phyloP scores from a whole-genome alignment of 345 rosid genomes.

The Geranium brycei region DNA sequence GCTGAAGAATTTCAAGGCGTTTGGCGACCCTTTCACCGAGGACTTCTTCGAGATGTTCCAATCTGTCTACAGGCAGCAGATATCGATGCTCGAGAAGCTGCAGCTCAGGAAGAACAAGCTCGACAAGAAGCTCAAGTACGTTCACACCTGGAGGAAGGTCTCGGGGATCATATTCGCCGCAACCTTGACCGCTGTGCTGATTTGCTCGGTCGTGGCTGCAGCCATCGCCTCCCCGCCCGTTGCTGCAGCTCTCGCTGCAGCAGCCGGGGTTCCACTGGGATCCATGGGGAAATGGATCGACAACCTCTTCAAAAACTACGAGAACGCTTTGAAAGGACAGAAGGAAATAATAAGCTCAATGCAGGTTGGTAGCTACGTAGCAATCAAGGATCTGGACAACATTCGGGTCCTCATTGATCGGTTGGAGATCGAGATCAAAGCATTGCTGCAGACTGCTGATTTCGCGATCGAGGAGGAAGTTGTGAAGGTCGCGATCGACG shows the following conservation, averaged over 20 bases:
- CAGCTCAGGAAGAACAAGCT: constrained; percentile 60
- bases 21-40: constrained; percentile 68
- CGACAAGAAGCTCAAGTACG: constrained; percentile 63
- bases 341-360: constrained; percentile 55
- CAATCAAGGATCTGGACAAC: constrained; percentile 67
- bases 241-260: constrained; percentile 82
- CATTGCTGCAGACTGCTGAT: constrained; percentile 40
- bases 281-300: constrained; percentile 93
- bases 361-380: constrained; percentile 65
- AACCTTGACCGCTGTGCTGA: constrained; percentile 60
- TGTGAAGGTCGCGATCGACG: constrained; percentile 43
- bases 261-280: constrained; percentile 52
- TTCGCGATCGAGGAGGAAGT: constrained; percentile 48
- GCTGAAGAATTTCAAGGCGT: constrained; percentile 63
- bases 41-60: constrained; percentile 71
- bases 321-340: constrained; percentile 57
- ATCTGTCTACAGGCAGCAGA: constrained; percentile 64
- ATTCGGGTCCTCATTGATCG: constrained; percentile 51
- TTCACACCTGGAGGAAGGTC: constrained; percentile 75
- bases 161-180: constrained; percentile 69
- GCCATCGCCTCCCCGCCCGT: constrained; percentile 84
- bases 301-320: constrained; percentile 69
- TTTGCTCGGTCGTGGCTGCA: constrained; percentile 85
- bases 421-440: constrained; percentile 53
- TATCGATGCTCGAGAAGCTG: constrained; percentile 63